A percentile compares a stretch with the other conserved stretches of the same genome.
phyloP scores from a whole-genome alignment of 805 yeast genomes.

The Kodamaea neixiangensis region DNA sequence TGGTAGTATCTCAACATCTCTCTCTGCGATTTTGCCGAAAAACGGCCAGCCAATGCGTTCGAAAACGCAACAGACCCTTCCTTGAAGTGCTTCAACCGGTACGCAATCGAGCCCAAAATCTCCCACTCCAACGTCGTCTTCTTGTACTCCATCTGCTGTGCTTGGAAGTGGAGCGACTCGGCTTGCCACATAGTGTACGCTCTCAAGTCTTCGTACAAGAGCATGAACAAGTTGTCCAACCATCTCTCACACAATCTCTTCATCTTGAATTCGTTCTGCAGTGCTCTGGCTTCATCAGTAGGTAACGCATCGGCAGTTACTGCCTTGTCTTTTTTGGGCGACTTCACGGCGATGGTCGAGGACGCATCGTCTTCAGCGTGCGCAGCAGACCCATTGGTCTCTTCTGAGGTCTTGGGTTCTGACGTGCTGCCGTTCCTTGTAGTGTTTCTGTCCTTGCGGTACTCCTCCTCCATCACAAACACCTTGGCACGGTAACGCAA shows the following conservation, averaged over 20 bases:
- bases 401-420: background rate
- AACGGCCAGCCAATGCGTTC: slow-evolving; percentile 68
- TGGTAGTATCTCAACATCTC: slow-evolving; percentile 68
- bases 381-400: slow-evolving; percentile 1
- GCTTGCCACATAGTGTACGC: slow-evolving; percentile 93
- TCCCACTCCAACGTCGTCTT: slow-evolving; percentile 92
- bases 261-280: slow-evolving; percentile 52
- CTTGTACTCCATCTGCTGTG: slow-evolving; percentile 77
- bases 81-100: slow-evolving; percentile 77
- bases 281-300: slow-evolving; percentile 11
- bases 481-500: slow-evolving; percentile 48
- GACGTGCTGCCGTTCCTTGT: slow-evolving; percentile 18
- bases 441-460: slow-evolving; percentile 38
- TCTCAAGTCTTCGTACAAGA: slow-evolving; percentile 70
- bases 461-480: slow-evolving; percentile 51
- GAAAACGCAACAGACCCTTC: slow-evolving; percentile 88
- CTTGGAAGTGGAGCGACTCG: slow-evolving; percentile 83
- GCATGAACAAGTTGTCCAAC: slow-evolving; percentile 70
- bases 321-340: slow-evolving; percentile 28
- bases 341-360: slow-evolving; percentile 40
- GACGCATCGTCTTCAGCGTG: slow-evolving; percentile 28
- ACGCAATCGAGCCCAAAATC: slow-evolving; percentile 81
- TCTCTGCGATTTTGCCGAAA: slow-evolving; percentile 77
- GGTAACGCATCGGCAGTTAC: slow-evolving; percentile 8
- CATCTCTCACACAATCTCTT: slow-evolving; percentile 73